Evolutionary conservation across 169 alveolate species (phyloP).

Genomic region (Eimeria praecox): DNA sequence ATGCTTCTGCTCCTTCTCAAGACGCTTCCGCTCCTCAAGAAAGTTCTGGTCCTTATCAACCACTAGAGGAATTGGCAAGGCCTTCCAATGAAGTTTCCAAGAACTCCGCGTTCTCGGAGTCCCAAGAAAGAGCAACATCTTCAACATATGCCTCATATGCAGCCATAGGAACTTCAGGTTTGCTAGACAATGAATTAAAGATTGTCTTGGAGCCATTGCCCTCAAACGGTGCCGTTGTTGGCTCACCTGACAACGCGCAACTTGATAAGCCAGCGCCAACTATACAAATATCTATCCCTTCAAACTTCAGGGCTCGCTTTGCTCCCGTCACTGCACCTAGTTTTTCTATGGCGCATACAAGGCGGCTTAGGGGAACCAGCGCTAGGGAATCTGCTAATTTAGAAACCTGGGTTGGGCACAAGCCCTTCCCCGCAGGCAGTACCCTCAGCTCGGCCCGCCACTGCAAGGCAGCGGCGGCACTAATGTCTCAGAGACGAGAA

Average conservation of each 20-base stretch:
- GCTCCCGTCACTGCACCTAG: neutral
- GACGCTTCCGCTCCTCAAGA: neutral
- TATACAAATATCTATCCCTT: constrained; percentile 54
- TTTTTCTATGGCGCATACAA: constrained; percentile 23
- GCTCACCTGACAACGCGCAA: neutral
- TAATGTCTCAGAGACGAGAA: constrained; percentile 38
- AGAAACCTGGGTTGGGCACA: neutral
- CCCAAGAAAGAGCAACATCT: neutral
- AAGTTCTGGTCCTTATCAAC: neutral
- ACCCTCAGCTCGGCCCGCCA: constrained; percentile 44
- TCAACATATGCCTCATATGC: neutral
- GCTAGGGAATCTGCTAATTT: neutral
- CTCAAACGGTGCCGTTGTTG: neutral
- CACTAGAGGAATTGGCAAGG: neutral
- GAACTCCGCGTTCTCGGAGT: neutral
- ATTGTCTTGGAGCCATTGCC: constrained; percentile 62
- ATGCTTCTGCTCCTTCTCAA: neutral
- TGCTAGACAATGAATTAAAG: neutral
- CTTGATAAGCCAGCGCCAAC: constrained; percentile 2
- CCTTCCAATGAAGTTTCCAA: neutral
- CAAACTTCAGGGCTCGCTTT: constrained; percentile 55
- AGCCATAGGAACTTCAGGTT: neutral
- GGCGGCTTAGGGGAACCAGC: constrained; percentile 67
- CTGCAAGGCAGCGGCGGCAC: constrained; percentile 67
- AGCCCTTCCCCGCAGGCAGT: constrained; percentile 33